Evolutionary conservation across 140 eudicot genomes (phyloP).

Genomic region (Anethum foeniculum): DNA sequence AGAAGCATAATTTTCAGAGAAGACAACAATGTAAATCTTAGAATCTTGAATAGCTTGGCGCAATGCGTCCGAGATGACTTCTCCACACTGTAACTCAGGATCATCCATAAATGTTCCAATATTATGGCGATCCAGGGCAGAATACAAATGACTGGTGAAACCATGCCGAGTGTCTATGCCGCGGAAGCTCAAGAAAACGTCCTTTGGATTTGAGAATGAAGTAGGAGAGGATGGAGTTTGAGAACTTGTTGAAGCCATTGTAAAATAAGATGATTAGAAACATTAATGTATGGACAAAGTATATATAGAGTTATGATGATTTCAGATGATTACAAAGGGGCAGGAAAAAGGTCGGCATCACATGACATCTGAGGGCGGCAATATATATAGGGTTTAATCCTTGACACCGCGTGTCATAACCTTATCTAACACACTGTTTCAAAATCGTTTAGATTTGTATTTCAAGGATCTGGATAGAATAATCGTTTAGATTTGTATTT

Average conservation of each 20-base stretch:
- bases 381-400: too few species aligned
- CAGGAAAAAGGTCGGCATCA: too few species aligned
- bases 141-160: not conserved
- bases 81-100: not conserved
- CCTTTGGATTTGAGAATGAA: not conserved
- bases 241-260: not conserved
- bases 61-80: not conserved
- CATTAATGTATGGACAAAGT: too few species aligned
- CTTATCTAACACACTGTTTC: too few species aligned
- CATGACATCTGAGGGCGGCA: too few species aligned
- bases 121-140: not conserved
- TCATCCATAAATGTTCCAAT: not conserved
- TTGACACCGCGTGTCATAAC: too few species aligned
- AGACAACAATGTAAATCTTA: not conserved
- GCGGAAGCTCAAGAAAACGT: constrained; percentile 2
- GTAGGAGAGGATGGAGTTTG: not conserved
- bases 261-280: too few species aligned
- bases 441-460: too few species aligned
- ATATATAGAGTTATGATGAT: too few species aligned
- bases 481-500: too few species aligned
- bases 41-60: not conserved
- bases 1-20: constrained; percentile 7
- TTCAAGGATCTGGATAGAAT: too few species aligned
- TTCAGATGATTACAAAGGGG: too few species aligned
- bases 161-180: not conserved